A percentile compares a stretch with the other conserved stretches of the same genome.
Evolutionary conservation across 2,329 filamentous ascomycete species (phyloP).

Genomic region (Aspergillus sp.): DNA sequence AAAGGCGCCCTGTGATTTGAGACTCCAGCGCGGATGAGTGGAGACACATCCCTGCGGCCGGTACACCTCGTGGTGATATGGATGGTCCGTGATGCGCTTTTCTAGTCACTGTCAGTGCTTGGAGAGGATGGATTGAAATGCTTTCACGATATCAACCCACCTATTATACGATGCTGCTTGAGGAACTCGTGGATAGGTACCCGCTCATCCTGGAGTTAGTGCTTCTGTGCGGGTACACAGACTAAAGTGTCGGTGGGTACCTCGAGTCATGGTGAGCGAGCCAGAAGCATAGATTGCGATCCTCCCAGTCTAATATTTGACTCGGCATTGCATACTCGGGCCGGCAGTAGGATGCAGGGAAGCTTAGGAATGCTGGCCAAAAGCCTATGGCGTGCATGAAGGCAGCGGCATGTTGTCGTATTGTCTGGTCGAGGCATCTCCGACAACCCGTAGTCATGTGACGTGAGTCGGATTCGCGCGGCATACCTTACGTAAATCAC

Average conservation of each 20-base stretch:
- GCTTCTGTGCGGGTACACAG: background rate
- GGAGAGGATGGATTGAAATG: background rate
- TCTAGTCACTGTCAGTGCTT: background rate
- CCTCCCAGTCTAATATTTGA: background rate
- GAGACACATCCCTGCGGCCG: background rate
- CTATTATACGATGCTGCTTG: background rate
- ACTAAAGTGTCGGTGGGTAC: background rate
- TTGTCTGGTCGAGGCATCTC: background rate
- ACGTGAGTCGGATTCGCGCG: background rate
- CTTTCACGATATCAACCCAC: background rate
- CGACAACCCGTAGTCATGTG: background rate
- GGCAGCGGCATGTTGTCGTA: background rate
- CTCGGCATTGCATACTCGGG: background rate
- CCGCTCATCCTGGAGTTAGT: background rate
- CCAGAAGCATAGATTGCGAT: background rate
- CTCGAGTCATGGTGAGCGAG: background rate
- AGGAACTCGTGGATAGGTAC: background rate
- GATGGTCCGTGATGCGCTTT: slow-evolving; percentile 1
- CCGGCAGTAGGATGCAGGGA: background rate
- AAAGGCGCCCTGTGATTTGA: slow-evolving; percentile 1
- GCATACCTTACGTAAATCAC: background rate
- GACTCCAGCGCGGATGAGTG: background rate
- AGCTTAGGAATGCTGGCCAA: background rate
- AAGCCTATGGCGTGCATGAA: background rate
- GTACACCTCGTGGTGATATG: slow-evolving; percentile 1